Evolutionary conservation across 805 yeast species (phyloP), one percentile per base, ranked within the genome.

Genomic region (Blastobotrys attinorum): DNA sequence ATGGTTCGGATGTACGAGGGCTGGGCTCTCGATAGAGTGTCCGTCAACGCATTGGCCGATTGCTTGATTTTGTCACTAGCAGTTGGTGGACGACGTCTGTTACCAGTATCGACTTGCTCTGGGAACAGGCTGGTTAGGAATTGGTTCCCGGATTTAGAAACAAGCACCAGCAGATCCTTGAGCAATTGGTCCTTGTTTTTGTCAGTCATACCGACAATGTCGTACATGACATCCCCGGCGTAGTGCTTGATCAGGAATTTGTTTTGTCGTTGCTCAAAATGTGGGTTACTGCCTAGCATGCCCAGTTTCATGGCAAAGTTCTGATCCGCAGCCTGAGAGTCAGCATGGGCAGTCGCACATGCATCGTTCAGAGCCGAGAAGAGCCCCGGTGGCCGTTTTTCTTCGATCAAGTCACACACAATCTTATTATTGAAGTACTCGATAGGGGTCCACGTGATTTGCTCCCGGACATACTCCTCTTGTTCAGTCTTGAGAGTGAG

Each of bases 191-290:
- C 99, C 65, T 92, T 92, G 64, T 92, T 92, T 65, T 92, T 92
- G 63, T 92, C 97, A 2, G 98, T 92, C 85, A 92, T 88, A 4
- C 84, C 83, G 23, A 72, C 68, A 42, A 89, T 80, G 50, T 89
- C 96, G 60, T 92, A 92, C 10, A 88, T 83, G 39, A 92, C 99
- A 67, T 92, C 98, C 60, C 98, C 98, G 18, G 99, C 99, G 67
- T 92, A 92, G 66, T 92, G 99, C 66, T 86, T 89, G 58, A 92
- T 78, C 44, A 92, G 69, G 54, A 92, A 92, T 62, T 92, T 90
- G 27, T 81, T 76, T 50, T 84, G 80, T 59, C 98, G 79, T 55
- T 84, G 75, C 56, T 89, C 96, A 60, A 92, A 88, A 62, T 92
- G 94, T 20, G 85, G 82, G 62, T 88, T 89, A 18, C 75, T 64